These are phyloP conservation scores for Dactylonectria estremocensis DNA, from an alignment of 2,329 filamentous ascomycete species.

Conservation along the genomic window DNA sequence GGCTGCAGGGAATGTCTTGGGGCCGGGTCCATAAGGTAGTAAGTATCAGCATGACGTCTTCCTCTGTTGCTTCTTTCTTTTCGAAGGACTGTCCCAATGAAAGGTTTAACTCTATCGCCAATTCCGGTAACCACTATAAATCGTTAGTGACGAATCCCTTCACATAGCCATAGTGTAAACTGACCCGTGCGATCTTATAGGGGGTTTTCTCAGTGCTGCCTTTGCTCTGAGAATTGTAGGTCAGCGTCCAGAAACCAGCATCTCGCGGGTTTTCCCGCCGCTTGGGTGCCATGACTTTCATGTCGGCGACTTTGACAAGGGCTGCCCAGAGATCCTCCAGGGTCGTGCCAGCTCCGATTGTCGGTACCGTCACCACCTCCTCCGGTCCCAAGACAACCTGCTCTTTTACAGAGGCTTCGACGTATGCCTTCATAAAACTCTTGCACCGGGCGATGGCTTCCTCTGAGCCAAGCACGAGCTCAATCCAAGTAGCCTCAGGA, in stretches of 20 bases:
- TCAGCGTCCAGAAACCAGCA: background rate
- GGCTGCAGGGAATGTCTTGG: background rate
- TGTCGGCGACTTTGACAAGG: background rate
- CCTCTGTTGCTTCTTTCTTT: background rate
- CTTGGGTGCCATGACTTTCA: background rate
- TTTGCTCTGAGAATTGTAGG: background rate
- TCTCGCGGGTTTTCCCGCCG: background rate
- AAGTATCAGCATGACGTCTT: background rate
- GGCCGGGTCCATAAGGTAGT: background rate
- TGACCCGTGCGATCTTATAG: background rate
- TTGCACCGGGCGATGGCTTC: no score
- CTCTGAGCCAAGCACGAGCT: no score
- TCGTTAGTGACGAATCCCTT: background rate
- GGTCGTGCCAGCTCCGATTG: background rate
- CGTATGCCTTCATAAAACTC: background rate
- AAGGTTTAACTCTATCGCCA: background rate
- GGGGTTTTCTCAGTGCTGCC: background rate
- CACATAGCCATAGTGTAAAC: background rate
- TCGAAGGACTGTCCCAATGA: background rate
- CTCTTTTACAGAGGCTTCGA: background rate
- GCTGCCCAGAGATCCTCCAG: slow-evolving; percentile 1
- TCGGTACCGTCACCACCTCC: background rate
- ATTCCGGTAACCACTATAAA: background rate
- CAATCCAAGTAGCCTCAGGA: no score
- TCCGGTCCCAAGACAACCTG: background rate